Evolutionary conservation across 768 basidiomycete species (phyloP).

Genomic region (Asterophora lycoperdoides): DNA sequence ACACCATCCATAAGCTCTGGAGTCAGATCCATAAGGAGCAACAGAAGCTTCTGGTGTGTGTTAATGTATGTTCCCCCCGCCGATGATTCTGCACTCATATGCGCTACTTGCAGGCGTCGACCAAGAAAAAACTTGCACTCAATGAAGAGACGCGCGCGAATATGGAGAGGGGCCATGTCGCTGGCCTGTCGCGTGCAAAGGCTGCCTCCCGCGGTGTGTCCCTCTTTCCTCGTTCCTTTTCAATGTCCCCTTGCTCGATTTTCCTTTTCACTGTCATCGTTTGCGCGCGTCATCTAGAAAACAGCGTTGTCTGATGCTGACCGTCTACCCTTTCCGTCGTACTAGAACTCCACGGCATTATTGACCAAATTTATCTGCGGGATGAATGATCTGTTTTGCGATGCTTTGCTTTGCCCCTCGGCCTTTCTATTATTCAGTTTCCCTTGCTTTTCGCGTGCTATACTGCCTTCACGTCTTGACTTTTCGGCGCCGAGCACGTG

Average conservation of each 20-base stretch:
- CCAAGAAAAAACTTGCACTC: slow-evolving; percentile 1
- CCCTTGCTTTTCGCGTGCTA: too few species aligned
- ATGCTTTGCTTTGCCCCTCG: too few species aligned
- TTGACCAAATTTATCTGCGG: slow-evolving; percentile 14
- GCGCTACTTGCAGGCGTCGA: slow-evolving; percentile 6
- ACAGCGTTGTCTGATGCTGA: too few species aligned
- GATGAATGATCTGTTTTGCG: slow-evolving; percentile 1
- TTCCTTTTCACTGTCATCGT: too few species aligned
- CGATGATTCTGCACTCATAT: background rate
- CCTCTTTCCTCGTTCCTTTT: background rate
- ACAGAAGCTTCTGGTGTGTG: slow-evolving; percentile 18
- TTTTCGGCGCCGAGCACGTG: too few species aligned
- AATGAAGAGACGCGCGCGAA: slow-evolving; percentile 13
- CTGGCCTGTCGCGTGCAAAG: slow-evolving; percentile 17
- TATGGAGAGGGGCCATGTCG: slow-evolving; percentile 13
- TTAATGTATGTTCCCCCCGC: background rate
- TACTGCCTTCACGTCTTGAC: too few species aligned
- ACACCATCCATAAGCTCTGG: slow-evolving; percentile 21
- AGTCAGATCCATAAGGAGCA: slow-evolving; percentile 19
- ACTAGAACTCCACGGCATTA: slow-evolving; percentile 15
- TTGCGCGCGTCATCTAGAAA: too few species aligned
- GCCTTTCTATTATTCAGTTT: too few species aligned
- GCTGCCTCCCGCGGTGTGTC: slow-evolving; percentile 16
- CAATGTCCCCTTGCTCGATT: too few species aligned
- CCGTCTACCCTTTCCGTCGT: background rate